A percentile compares a stretch with the other conserved stretches of the same genome.
Conservation (phyloP, 768 basidiomycete genomes). For the Boletales sp. region DNA sequence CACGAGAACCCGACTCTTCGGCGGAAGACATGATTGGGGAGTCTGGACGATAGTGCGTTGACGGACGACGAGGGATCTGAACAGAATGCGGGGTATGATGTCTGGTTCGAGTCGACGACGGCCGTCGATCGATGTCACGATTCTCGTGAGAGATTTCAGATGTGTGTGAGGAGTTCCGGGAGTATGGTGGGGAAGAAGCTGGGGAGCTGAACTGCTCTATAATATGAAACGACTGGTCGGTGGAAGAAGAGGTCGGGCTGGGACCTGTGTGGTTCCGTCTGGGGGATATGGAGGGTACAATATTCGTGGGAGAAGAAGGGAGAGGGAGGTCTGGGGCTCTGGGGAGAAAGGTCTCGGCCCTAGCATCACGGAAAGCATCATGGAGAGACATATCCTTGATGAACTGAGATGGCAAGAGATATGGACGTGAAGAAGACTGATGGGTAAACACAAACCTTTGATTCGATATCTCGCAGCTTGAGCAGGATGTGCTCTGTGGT, state of each 20-base stretch:
- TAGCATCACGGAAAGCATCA: slow-evolving; percentile 31
- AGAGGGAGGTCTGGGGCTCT: slow-evolving; percentile 24
- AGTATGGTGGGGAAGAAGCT: too few relatives aligned
- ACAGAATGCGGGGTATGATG: neutral
- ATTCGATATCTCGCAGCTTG: slow-evolving; percentile 27
- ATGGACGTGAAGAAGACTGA: neutral
- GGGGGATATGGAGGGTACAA: too few relatives aligned
- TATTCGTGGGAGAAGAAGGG: slow-evolving; percentile 6
- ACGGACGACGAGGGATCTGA: slow-evolving; percentile 11
- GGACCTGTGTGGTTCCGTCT: too few relatives aligned
- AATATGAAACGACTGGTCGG: too few relatives aligned
- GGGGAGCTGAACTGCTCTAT: too few relatives aligned
- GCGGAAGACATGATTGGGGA: slow-evolving; percentile 17
- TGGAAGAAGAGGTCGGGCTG: too few relatives aligned
- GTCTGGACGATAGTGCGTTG: neutral
- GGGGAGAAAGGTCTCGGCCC: slow-evolving; percentile 27
- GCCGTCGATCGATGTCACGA: neutral
- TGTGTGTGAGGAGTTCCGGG: too few relatives aligned
- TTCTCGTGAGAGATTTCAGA: neutral
- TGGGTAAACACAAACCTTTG: slow-evolving; percentile 19
- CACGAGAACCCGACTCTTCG: slow-evolving; percentile 11
- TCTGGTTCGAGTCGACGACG: neutral
- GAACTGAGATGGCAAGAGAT: slow-evolving; percentile 18
- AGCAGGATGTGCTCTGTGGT: slow-evolving; percentile 28
- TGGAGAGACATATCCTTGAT: slow-evolving; percentile 27